Evolutionary conservation across 2,329 filamentous ascomycete species (phyloP).

Genomic region (Verticillium zaregamsianum): DNA sequence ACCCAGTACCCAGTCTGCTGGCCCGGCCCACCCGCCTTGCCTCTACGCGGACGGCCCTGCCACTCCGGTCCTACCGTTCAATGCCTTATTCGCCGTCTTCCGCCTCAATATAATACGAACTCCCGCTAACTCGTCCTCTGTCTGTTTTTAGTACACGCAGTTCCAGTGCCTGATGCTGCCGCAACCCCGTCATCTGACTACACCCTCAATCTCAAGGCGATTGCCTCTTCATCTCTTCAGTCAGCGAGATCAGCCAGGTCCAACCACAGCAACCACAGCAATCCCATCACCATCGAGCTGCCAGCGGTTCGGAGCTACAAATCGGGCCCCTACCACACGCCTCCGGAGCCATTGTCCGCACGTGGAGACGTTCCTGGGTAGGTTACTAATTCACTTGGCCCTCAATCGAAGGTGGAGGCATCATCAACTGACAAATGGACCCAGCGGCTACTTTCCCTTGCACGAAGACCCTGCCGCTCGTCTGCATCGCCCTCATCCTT

Average conservation of each 20-base stretch:
- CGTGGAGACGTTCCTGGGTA: slow-evolving; percentile 57
- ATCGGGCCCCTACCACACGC: slow-evolving; percentile 35
- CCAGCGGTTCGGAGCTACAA: slow-evolving; percentile 37
- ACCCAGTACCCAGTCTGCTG: too few relatives aligned
- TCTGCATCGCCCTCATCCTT: slow-evolving; percentile 47
- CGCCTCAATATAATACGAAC: not conserved
- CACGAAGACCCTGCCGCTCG: slow-evolving; percentile 50
- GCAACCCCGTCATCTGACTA: slow-evolving; percentile 4
- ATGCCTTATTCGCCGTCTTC: not conserved
- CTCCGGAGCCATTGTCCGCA: slow-evolving; percentile 48
- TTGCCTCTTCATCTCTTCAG: slow-evolving; percentile 15
- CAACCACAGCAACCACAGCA: slow-evolving; percentile 30
- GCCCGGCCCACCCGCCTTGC: not conserved
- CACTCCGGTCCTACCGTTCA: not conserved
- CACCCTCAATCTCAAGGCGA: slow-evolving; percentile 15
- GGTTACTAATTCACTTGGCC: slow-evolving; percentile 17
- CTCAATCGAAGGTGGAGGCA: slow-evolving; percentile 3
- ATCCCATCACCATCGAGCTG: slow-evolving; percentile 51
- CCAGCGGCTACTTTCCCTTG: slow-evolving; percentile 56
- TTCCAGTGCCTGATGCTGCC: not conserved
- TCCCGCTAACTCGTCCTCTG: not conserved
- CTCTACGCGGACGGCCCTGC: not conserved
- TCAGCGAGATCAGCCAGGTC: slow-evolving; percentile 2
- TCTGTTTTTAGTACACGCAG: not conserved
- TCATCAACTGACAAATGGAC: not conserved